Percentiles rank a stretch among this genome's conserved stretches.
phyloP scores from a whole-genome alignment of 2,329 filamentous ascomycete genomes.

The Orbilia javanica region DNA sequence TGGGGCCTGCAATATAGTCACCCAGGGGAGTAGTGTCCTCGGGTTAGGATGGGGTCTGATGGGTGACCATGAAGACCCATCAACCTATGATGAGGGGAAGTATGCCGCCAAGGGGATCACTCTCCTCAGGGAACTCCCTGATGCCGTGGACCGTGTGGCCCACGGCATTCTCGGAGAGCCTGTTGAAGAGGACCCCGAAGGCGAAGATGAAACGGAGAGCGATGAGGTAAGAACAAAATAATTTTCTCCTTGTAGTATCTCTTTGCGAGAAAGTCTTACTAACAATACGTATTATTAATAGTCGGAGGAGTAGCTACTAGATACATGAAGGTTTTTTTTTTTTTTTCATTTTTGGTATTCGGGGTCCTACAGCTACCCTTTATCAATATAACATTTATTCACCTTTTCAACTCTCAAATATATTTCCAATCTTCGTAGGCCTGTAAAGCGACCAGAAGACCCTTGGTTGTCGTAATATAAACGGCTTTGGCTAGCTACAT shows the following conservation, averaged over 20 bases:
- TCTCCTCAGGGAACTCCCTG: constrained; percentile 5
- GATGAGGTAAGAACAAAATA: neutral
- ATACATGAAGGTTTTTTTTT: too few species aligned
- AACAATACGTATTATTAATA: too few species aligned
- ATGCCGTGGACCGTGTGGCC: neutral
- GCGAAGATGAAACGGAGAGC: neutral
- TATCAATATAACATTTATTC: too few species aligned
- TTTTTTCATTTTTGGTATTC: too few species aligned
- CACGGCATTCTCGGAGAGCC: neutral
- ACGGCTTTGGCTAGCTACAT: too few species aligned
- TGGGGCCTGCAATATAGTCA: neutral
- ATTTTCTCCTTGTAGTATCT: neutral
- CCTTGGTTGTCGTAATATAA: too few species aligned
- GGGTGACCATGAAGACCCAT: constrained; percentile 27
- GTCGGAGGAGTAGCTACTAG: too few species aligned
- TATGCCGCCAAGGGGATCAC: constrained; percentile 8
- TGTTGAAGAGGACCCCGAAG: neutral
- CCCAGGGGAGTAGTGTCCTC: neutral
- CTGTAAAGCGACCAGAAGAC: too few species aligned
- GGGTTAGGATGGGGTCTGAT: constrained; percentile 17
- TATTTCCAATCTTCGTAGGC: too few species aligned
- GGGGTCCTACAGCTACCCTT: too few species aligned
- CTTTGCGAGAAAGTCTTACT: too few species aligned
- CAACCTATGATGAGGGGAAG: constrained; percentile 2
- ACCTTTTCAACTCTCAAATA: too few species aligned